A percentile compares a stretch with the other conserved stretches of the same genome.
Evolutionary conservation across 2,329 filamentous ascomycete species (phyloP).

Genomic region (Aspergillus sp.): DNA sequence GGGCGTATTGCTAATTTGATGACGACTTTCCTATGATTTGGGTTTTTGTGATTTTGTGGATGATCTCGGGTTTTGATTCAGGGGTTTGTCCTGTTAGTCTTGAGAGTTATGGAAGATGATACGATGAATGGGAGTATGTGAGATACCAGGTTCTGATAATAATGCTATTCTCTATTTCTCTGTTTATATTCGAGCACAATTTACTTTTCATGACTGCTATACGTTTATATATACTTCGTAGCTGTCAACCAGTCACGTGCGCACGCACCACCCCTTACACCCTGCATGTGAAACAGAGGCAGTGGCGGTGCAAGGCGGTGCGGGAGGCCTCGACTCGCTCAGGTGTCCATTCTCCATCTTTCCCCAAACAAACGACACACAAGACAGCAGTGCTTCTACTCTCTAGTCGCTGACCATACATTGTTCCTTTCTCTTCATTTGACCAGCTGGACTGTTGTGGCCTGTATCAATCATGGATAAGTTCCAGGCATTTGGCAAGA

Average conservation of each 20-base stretch:
- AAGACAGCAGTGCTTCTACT: neutral
- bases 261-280: neutral
- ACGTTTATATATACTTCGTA: neutral
- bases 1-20: neutral
- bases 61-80: neutral
- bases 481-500: constrained; percentile 69
- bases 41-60: neutral
- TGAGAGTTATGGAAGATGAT: neutral
- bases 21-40: neutral
- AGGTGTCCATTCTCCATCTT: neutral
- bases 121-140: neutral
- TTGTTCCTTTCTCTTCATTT: neutral
- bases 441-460: constrained; percentile 6
- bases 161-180: neutral
- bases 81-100: neutral
- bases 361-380: constrained; percentile 5
- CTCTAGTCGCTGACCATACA: neutral
- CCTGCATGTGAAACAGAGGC: constrained; percentile 23
- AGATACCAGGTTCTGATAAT: neutral
- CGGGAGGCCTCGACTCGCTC: constrained; percentile 5
- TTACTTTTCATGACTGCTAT: neutral
- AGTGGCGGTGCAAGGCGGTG: constrained; percentile 27
- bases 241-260: neutral
- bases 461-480: constrained; percentile 62
- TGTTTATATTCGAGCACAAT: neutral